A percentile compares a stretch with the other conserved stretches of the same genome.
phyloP scores from a whole-genome alignment of 768 basidiomycete species.

The Pulveroboletus sp. region DNA sequence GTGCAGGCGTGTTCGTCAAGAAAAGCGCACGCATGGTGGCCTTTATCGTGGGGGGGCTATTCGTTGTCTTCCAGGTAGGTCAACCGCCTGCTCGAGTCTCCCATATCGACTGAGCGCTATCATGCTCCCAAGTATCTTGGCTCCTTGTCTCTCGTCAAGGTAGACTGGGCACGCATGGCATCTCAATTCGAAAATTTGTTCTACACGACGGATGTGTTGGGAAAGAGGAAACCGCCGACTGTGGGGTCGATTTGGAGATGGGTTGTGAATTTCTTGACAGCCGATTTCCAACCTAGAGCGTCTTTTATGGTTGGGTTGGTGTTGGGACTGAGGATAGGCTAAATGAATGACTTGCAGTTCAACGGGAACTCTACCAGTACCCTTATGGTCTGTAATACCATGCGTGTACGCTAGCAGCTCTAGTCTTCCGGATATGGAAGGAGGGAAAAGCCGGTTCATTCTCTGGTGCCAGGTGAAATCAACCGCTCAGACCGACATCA shows the following conservation, averaged over 20 bases:
- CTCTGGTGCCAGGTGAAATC: not conserved
- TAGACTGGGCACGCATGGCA: constrained; percentile 73
- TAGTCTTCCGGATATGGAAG: constrained; percentile 22
- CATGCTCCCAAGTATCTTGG: constrained; percentile 65
- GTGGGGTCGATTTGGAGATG: constrained; percentile 60
- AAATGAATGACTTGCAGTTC: constrained; percentile 13
- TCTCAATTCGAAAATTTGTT: constrained; percentile 68
- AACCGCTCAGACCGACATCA: constrained; percentile 26
- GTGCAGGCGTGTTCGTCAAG: constrained; percentile 90
- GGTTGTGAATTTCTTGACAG: constrained; percentile 77
- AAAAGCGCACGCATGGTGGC: constrained; percentile 86
- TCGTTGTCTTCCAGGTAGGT: constrained; percentile 84
- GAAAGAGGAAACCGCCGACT: constrained; percentile 56
- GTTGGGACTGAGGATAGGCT: constrained; percentile 80
- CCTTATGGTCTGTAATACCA: too few species aligned
- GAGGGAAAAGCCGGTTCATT: constrained; percentile 12
- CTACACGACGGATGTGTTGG: constrained; percentile 57
- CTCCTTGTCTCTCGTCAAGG: constrained; percentile 63
- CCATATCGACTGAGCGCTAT: constrained; percentile 1
- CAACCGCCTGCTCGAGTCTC: not conserved
- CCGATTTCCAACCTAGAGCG: constrained; percentile 89
- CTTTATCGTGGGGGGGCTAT: constrained; percentile 84
- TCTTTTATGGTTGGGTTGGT: constrained; percentile 81
- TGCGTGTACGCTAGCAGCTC: too few species aligned
- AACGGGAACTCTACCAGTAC: not conserved